Percentiles rank a stretch among this genome's conserved stretches.
These are phyloP conservation scores for Bromus sterilis DNA, from an alignment of 176 grass and related monocot species.

Conservation along the genomic window DNA sequence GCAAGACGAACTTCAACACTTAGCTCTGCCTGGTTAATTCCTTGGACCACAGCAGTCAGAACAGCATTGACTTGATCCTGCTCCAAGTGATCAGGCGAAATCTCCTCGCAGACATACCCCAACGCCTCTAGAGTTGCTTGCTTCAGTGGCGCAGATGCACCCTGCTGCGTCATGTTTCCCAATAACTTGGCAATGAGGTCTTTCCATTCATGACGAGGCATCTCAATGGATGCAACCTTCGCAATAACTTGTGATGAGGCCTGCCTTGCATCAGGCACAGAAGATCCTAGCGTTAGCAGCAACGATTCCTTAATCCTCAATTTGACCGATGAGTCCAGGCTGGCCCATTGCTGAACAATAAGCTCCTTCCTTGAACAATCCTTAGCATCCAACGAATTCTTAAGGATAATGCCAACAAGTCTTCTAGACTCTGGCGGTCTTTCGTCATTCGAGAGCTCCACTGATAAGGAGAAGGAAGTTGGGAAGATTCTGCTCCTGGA, in stretches of 20 bases:
- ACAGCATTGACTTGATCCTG: conserved; percentile 83
- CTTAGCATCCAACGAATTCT: conserved; percentile 83
- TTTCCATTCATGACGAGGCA: conserved; percentile 72
- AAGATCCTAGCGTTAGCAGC: conserved; percentile 65
- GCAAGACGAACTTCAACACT: conserved; percentile 72
- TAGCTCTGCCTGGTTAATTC: conserved; percentile 62
- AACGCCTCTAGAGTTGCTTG: conserved; percentile 77
- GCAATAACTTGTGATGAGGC: conserved; percentile 83
- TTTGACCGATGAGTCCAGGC: conserved; percentile 63
- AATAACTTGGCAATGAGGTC: conserved; percentile 71
- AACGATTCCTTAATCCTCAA: conserved; percentile 76
- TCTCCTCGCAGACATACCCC: conserved; percentile 83
- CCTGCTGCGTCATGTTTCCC: conserved; percentile 46
- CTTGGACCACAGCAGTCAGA: conserved; percentile 77
- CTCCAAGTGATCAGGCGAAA: conserved; percentile 65
- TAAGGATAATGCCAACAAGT: conserved; percentile 79
- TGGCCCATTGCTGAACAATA: conserved; percentile 58
- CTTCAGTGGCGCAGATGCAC: conserved; percentile 54
- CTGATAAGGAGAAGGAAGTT: conserved; percentile 73
- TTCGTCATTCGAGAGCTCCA: conserved; percentile 56
- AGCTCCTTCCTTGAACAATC: conserved; percentile 53
- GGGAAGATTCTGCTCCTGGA: conserved; percentile 78
- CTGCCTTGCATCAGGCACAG: conserved; percentile 53
- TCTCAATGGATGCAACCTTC: conserved; percentile 83
- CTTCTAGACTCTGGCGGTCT: conserved; percentile 66